phyloP scores from a whole-genome alignment of 1,139 yeast genomes.

The Debaryomycetaceae sp. region DNA sequence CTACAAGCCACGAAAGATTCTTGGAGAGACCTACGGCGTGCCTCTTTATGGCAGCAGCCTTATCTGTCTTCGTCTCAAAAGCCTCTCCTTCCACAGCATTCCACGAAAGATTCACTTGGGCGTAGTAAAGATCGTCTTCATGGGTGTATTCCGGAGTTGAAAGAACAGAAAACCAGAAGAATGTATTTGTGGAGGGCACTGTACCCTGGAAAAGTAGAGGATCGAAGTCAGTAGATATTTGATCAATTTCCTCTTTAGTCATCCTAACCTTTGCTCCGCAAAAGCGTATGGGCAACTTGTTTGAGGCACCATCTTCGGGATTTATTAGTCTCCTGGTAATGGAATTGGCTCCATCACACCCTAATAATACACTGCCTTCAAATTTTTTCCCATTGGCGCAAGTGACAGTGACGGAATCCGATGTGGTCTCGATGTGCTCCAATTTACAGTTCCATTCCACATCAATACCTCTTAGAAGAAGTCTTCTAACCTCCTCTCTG shows the following conservation, averaged over 20 bases:
- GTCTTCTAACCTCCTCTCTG: slow-evolving; percentile 21
- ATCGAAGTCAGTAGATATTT: slow-evolving; percentile 15
- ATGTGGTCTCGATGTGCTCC: slow-evolving; percentile 5
- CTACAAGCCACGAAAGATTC: slow-evolving; percentile 12
- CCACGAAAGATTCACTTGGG: slow-evolving; percentile 20
- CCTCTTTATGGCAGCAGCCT: slow-evolving; percentile 13
- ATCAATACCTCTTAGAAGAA: slow-evolving; percentile 17
- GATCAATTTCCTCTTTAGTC: slow-evolving; percentile 14
- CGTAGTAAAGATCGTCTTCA: slow-evolving; percentile 12
- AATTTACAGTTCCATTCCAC: slow-evolving; percentile 23
- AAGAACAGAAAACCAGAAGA: slow-evolving; percentile 25
- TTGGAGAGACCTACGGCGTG: slow-evolving; percentile 14
- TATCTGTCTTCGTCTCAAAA: slow-evolving; percentile 12
- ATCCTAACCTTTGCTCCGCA: slow-evolving; percentile 21
- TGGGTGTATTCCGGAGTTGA: slow-evolving; percentile 18
- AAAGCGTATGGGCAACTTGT: slow-evolving; percentile 22
- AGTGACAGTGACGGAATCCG: slow-evolving; percentile 11
- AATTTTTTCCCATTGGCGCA: slow-evolving; percentile 17
- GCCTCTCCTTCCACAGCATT: slow-evolving; percentile 12
- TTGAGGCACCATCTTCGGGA: slow-evolving; percentile 13
- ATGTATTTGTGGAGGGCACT: slow-evolving; percentile 18
- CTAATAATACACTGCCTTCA: slow-evolving; percentile 18
- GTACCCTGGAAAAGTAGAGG: slow-evolving; percentile 27
- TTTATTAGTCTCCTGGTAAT: slow-evolving; percentile 15
- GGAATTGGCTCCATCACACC: slow-evolving; percentile 24